These are phyloP conservation scores for Camellia japonica DNA, from an alignment of 148 eudicot genomes.

Conservation along the genomic window DNA sequence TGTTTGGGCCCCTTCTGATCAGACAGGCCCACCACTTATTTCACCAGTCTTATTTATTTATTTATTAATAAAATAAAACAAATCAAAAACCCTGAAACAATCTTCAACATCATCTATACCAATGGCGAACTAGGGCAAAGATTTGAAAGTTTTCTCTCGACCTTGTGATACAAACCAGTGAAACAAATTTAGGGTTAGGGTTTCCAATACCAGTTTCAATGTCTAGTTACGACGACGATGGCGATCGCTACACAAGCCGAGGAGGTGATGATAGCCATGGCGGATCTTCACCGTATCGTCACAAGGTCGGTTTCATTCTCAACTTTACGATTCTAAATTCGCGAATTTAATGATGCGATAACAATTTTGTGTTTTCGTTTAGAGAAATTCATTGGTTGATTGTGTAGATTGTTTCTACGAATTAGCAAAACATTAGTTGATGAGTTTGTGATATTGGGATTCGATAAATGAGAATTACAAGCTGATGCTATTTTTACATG, in stretches of 20 bases:
- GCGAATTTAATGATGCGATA: background rate
- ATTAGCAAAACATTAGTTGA: background rate
- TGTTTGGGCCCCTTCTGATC: too few relatives aligned
- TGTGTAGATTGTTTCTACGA: background rate
- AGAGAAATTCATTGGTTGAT: background rate
- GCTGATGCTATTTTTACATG: background rate
- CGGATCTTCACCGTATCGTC: slow-evolving; percentile 41
- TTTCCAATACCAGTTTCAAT: too few relatives aligned
- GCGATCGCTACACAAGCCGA: slow-evolving; percentile 9
- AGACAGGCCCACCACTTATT: too few relatives aligned
- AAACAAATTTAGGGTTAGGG: too few relatives aligned
- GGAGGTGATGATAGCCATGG: slow-evolving; percentile 22
- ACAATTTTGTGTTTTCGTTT: background rate
- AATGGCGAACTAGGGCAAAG: too few relatives aligned
- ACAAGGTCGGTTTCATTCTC: slow-evolving; percentile 30
- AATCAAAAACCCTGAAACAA: too few relatives aligned
- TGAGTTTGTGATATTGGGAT: background rate
- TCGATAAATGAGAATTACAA: background rate
- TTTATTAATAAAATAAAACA: too few relatives aligned
- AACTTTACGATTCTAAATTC: background rate
- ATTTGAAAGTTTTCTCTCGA: too few relatives aligned
- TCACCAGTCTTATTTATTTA: too few relatives aligned
- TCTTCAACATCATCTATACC: too few relatives aligned
- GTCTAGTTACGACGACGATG: slow-evolving; percentile 10
- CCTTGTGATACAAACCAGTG: too few relatives aligned